Evolutionary conservation across 495 filamentous ascomycete genomes (phyloP), one percentile per base, ranked within the genome.

Genomic region (Xylaria flabelliformis): DNA sequence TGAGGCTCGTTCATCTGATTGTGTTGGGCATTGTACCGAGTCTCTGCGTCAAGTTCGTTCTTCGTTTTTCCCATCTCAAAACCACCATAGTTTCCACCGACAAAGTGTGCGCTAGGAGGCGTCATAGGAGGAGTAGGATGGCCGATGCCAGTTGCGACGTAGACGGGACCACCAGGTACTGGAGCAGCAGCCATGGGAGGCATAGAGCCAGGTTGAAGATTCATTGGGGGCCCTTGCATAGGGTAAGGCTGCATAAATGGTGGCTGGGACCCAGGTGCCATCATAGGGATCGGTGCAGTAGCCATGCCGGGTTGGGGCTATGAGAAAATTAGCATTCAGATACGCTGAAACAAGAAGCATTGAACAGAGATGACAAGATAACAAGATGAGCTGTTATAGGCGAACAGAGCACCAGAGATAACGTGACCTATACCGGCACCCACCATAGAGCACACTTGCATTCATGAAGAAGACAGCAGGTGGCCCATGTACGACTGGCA

Each of bases 1-100:
- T 87, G 85, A 15, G 84, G 81, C 72, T 85, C 81, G 63, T 81
- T 78, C 34, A 80, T 76, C 66, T 78, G 77, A 76, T 77, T 84
- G 51, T 79, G 74, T 58, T 82, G 59, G n/a, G 84, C 82, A 46
- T 80, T 76, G 56, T 81, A 77, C 9, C 78, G 74, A 72, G 81
- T 80, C 67, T 84, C 77, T 8, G 82, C 77, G 8, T 80, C 73
- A 4, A 80, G 61, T 71, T 85, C 82, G 51, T 74, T 72, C 46
- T 77, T 76, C 0, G 81, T 86, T 56, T 79, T 79, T 61, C 83
- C 83, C 58, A 84, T 77, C 53, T 83, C 82, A 63, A 79, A 61
- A 21, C 81, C 77, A 17, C 80, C 82, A 13, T 77, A 70, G n/a
- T 74, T 44, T n/a, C 46, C 69, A 48, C 44, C 19, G 6, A 10